Conservation (phyloP, 352 stramenopile genomes). For the Pythium coloratum region DNA sequence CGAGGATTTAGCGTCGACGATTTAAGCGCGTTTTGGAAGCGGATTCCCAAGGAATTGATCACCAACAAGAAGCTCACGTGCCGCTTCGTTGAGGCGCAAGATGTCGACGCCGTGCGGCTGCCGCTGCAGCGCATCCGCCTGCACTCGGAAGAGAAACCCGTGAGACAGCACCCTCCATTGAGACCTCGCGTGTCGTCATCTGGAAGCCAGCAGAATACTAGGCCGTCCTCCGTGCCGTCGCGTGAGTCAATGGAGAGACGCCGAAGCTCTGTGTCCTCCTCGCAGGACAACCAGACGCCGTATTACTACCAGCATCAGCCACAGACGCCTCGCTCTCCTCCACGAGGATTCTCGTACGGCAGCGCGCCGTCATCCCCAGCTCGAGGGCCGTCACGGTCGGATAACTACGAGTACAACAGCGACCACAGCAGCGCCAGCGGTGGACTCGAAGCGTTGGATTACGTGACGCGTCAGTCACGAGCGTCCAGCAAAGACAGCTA, state of each 20-base stretch:
- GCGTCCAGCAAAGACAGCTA: slow-evolving; percentile 20
- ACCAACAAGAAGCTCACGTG: slow-evolving; percentile 70
- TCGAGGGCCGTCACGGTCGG: slow-evolving; percentile 13
- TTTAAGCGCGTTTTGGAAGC: slow-evolving; percentile 55
- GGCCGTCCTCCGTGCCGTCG: neutral
- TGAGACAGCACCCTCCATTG: neutral
- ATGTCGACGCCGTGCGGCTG: slow-evolving; percentile 2
- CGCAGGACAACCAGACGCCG: neutral
- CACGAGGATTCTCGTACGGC: neutral
- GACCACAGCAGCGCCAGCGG: slow-evolving; percentile 25
- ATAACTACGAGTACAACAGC: slow-evolving; percentile 14
- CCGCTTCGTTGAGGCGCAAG: slow-evolving; percentile 54
- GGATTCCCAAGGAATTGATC: slow-evolving; percentile 48
- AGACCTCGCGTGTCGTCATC: neutral
- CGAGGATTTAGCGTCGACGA: slow-evolving; percentile 29
- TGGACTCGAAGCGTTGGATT: neutral
- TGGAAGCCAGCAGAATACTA: neutral
- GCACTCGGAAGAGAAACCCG: slow-evolving; percentile 2
- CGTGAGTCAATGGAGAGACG: neutral
- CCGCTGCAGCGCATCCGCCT: slow-evolving; percentile 14
- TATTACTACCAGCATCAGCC: slow-evolving; percentile 3
- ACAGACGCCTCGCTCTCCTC: slow-evolving; percentile 5
- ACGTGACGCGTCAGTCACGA: slow-evolving; percentile 3
- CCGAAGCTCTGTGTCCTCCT: neutral
- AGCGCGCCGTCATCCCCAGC: slow-evolving; percentile 15